Percentiles rank a stretch among this genome's conserved stretches.
phyloP scores from a whole-genome alignment of 2,329 filamentous ascomycete species.

The Neoscytalidium dimidiatum region DNA sequence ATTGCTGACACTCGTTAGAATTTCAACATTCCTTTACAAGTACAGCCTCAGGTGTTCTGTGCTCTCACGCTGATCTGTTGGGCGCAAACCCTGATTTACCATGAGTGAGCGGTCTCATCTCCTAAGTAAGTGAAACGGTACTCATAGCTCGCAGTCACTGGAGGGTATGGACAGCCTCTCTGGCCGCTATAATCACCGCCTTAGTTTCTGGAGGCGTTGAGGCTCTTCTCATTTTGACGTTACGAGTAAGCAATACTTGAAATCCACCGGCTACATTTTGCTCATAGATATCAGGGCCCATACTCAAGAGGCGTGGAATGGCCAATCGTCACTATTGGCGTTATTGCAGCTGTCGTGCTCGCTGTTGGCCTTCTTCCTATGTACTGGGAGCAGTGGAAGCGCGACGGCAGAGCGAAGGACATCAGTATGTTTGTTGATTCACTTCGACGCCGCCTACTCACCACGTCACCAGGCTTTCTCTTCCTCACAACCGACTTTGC shows the following conservation, averaged over 20 bases:
- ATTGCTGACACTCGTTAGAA: slow-evolving; percentile 38
- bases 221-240: slow-evolving; percentile 57
- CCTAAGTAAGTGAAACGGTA: slow-evolving; percentile 21
- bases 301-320: slow-evolving; percentile 57
- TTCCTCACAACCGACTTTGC: slow-evolving; percentile 63
- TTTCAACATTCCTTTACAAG: slow-evolving; percentile 56
- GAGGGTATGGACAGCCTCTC: slow-evolving; percentile 49
- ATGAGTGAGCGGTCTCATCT: slow-evolving; percentile 39
- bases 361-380: slow-evolving; percentile 60
- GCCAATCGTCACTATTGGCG: slow-evolving; percentile 59
- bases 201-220: slow-evolving; percentile 56
- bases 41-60: slow-evolving; percentile 57
- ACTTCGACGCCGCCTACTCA: neutral
- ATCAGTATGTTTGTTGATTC: slow-evolving; percentile 48
- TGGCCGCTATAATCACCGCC: slow-evolving; percentile 44
- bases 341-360: slow-evolving; percentile 60
- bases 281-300: slow-evolving; percentile 45
- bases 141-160: slow-evolving; percentile 44
- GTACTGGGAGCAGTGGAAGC: slow-evolving; percentile 64
- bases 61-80: slow-evolving; percentile 52
- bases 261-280: neutral
- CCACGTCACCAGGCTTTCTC: slow-evolving; percentile 44
- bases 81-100: slow-evolving; percentile 56
- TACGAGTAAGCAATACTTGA: slow-evolving; percentile 48
- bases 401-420: slow-evolving; percentile 62